Base-by-base conservation (phyloP, 2,329 filamentous ascomycete genomes). In the Colletotrichum coccodes region DNA sequence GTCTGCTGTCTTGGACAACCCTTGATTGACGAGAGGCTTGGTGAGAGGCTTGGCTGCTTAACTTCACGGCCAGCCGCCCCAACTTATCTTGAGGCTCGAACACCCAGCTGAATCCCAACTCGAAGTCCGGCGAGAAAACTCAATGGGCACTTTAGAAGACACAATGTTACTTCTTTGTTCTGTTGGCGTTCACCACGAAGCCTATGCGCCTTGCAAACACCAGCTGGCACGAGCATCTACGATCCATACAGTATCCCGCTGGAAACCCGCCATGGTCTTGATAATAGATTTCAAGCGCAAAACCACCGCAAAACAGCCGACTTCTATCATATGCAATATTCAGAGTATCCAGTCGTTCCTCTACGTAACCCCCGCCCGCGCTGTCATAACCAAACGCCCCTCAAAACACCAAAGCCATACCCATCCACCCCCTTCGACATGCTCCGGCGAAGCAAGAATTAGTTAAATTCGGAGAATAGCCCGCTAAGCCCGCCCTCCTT, bases 401-500 rank as follows among this genome's bases (percentile, higher is more conserved):
- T 8, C 42, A n/a, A n/a, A 26, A 60, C 8, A 47, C 58, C 14
- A 30, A 23, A 32, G 26, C 26, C 44, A 18, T 32, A 16, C 36
- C 14, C 49, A 38, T 14, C n/a, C 14, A 34, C 16, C 32, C n/a
- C 14, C 1, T n/a, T 30, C 16, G 12, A 9, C 21, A 16, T 38
- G 4, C 26, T 26, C 26, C 23, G 3, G 11, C 4, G 6, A 6
- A 8, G 7, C 2, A 4, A 16, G 16, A 40, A 14, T 63, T 40
- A 71, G 42, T 71, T 68, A 4, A 64, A 68, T 53, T 70, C 70
- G 47, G 70, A 71, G 42, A 71, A 71, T 40, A 71, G 21, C 28
- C 70, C 68, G 47, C 58, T 64, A 3, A 53, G 53, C 30, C 32
- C 64, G 4, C 65, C 70, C 32, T 71, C 76, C 74, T 90, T 90